These are phyloP conservation scores for Kuraishia borneana DNA, from an alignment of 805 yeast species.

Conservation along the genomic window DNA sequence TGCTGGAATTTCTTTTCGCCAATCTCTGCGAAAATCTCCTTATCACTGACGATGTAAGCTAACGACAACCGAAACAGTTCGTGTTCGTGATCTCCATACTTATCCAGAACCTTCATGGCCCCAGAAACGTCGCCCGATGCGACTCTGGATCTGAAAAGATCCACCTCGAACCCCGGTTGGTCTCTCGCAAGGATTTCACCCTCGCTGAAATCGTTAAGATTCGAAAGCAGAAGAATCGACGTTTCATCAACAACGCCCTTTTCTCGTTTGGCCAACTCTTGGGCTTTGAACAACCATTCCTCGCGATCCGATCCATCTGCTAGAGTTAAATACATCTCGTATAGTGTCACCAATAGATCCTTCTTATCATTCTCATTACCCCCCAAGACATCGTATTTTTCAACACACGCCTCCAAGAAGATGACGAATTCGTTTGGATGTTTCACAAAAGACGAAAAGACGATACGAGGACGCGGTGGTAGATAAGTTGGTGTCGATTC, in stretches of 20 bases:
- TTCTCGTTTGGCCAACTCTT: constrained; percentile 32
- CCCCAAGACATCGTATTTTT: constrained; percentile 65
- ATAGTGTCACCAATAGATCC: constrained; percentile 67
- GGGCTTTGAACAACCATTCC: constrained; percentile 66
- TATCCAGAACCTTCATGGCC: constrained; percentile 44
- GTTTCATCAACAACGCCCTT: constrained; percentile 43
- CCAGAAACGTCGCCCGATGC: constrained; percentile 43
- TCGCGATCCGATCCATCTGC: constrained; percentile 24
- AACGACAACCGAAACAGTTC: constrained; percentile 59
- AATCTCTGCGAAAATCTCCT: constrained; percentile 35
- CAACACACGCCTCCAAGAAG: constrained; percentile 84
- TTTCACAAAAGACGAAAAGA: constrained; percentile 78
- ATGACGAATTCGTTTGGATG: constrained; percentile 84
- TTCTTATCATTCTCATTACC: constrained; percentile 59
- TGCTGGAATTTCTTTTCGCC: constrained; percentile 36
- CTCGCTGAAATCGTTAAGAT: constrained; percentile 40
- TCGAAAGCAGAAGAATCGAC: constrained; percentile 44
- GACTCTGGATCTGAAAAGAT: constrained; percentile 56
- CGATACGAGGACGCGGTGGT: constrained; percentile 84
- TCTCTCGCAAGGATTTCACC: constrained; percentile 32
- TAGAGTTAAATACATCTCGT: constrained; percentile 67
- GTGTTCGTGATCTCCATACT: constrained; percentile 51
- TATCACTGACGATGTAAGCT: constrained; percentile 47
- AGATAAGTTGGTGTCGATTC: constrained; percentile 54
- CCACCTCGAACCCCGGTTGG: constrained; percentile 34